Base-by-base conservation (phyloP, 2,329 filamentous ascomycete genomes). In the Scedosporium aurantiacum region DNA sequence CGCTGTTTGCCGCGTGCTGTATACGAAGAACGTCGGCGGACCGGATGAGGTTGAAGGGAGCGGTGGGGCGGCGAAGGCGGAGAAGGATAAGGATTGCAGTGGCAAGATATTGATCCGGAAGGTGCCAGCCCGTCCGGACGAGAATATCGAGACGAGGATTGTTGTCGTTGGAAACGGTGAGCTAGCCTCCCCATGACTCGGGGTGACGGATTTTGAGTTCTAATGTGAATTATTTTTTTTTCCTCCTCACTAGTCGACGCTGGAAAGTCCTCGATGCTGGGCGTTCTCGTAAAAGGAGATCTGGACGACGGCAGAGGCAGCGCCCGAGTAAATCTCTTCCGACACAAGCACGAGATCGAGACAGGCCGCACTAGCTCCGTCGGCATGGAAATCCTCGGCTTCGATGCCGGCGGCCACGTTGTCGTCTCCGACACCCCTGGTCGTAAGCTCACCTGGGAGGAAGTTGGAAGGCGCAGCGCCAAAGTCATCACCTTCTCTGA, bases 381-480 rank as follows among this genome's bases (percentile, higher is more conserved):
- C 0, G 93, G 94, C 50, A 95, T 97, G 92, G 94, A 99, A 73
- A 97, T 97, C 64, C 91, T 97, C 88, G 94, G 94, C 1, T 99
- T 97, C 68, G 91, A 97, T 73, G 91, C 88, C 58, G 82, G 83
- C 61, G 93, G 94, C 28, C 84, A 92, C 27, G 88, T 96, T 28
- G 83, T 97, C 16, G 84, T 86, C 16, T 93, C 90, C 45, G 88
- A 88, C 63, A 88, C 87, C 0, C 89, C 92, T 2, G 93, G 91
- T 1, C 84, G 94, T 72, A 90, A 88, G 75, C 78, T 97, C 40
- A 93, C 92, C 3, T 99, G 94, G 94, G 93, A 97, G 72, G 94
- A 99, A 72, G 97, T 99, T 70, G 94, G 94, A 60, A 91, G 89
- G 74, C 88, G 91, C 66, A 95, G 91, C 68, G 88, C 93, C 58